phyloP scores from a whole-genome alignment of 345 rosid genomes.

The Mallotus nudiflorus region DNA sequence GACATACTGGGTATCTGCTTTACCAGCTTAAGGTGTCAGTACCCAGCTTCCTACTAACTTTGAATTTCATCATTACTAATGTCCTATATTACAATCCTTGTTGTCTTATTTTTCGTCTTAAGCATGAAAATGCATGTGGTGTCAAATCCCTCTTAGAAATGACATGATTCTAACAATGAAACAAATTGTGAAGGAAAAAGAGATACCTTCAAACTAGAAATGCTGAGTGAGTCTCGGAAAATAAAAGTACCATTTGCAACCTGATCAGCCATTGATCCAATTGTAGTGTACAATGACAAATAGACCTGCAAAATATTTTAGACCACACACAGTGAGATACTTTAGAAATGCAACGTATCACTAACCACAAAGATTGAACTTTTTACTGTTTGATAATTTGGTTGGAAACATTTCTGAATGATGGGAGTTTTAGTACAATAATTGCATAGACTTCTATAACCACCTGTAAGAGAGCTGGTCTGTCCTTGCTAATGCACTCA shows the following conservation, averaged over 20 bases:
- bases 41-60: not conserved
- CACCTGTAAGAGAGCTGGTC: constrained; percentile 96
- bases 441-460: not conserved
- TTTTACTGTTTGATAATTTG: not conserved
- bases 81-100: not conserved
- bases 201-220: constrained; percentile 83
- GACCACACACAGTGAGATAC: not conserved
- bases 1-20: not conserved
- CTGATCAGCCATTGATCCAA: constrained; percentile 72
- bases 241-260: constrained; percentile 40
- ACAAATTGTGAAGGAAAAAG: not conserved
- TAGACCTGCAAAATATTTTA: constrained; percentile 57
- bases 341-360: not conserved
- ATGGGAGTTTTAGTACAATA: not conserved
- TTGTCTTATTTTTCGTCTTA: not conserved
- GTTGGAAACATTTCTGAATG: not conserved
- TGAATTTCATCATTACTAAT: not conserved
- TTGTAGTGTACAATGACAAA: constrained; percentile 71
- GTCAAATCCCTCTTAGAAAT: not conserved
- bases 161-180: not conserved
- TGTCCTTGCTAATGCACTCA: constrained; percentile 96
- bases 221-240: constrained; percentile 56
- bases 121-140: not conserved
- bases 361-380: not conserved
- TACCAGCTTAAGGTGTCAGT: not conserved